Evolutionary conservation across 352 stramenopile species (phyloP), one percentile per base, ranked within the genome.

Genomic region (Phytophthora quininea): DNA sequence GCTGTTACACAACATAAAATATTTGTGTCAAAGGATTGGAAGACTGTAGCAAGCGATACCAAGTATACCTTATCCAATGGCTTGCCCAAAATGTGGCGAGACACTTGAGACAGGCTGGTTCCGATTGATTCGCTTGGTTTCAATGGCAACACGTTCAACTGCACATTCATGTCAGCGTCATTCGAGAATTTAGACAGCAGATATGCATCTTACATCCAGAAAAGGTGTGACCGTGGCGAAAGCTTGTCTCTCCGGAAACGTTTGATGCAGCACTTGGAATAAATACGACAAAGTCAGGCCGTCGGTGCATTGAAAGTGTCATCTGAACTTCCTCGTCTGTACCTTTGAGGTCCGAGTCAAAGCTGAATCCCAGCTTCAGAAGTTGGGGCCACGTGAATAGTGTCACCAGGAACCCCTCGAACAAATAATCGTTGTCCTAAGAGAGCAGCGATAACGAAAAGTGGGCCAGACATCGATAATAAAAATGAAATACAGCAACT

Each of bases 301-400:
- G 19, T 24, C 19, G 19, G 19, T 24, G 19, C 19, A 24, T 24
- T 24, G 19, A 24, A 24, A 24, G 19, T 24, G 19, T 24, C 19
- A 24, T 24, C 19, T 24, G 19, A 24, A 24, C 19, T 24, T 24
- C 19, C 19, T 24, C 19, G 19, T 24, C 33, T 37, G 15, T 64
- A 88, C 83, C 80, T 87, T 82, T 87, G 45, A 92, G 64, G 45
- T 92, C 83, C 1, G 83, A 86, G 24, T 87, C 73, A 53, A 92
- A 92, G 19, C 79, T 78, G 63, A 92, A 92, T 3, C 83, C 81
- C 11, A 90, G 40, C 62, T 90, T 90, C n/a, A 92, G 42, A 43
- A 77, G 65, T 12, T 46, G 14, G 1, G 48, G 31, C 4, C 67
- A 86, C 9, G 55, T 68, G 12, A 92, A 75, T 12, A 92, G 59